Evolutionary conservation across 2,329 filamentous ascomycete genomes (phyloP).

Genomic region (Salinomyces thailandicus): DNA sequence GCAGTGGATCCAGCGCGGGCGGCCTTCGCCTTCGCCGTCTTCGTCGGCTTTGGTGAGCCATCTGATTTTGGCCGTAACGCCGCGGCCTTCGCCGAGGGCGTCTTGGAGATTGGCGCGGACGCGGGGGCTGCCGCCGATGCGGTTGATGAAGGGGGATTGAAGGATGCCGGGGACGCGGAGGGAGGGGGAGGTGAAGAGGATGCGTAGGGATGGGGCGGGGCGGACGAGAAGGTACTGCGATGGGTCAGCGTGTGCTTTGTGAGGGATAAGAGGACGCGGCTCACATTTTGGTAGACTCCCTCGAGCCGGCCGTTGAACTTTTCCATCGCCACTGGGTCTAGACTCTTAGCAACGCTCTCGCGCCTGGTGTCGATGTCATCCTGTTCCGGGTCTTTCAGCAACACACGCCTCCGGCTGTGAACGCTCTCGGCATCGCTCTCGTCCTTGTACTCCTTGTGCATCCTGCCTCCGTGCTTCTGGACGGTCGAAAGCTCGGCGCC

Average conservation of each 20-base stretch:
- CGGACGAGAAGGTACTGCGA: slow-evolving; percentile 38
- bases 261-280: slow-evolving; percentile 14
- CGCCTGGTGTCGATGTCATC: slow-evolving; percentile 18
- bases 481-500: slow-evolving; percentile 55
- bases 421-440: slow-evolving; percentile 31
- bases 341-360: slow-evolving; percentile 7
- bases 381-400: slow-evolving; percentile 39
- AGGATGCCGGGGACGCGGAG: slow-evolving; percentile 40
- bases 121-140: slow-evolving; percentile 40
- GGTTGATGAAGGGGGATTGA: slow-evolving; percentile 39
- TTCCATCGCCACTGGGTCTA: slow-evolving; percentile 11
- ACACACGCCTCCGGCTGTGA: slow-evolving; percentile 32
- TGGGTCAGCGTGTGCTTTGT: slow-evolving; percentile 1
- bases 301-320: slow-evolving; percentile 33
- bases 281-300: slow-evolving; percentile 49
- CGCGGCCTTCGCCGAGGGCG: slow-evolving; percentile 58
- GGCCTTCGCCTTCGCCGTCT: slow-evolving; percentile 41
- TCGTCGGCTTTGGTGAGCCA: slow-evolving; percentile 48
- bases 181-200: slow-evolving; percentile 41
- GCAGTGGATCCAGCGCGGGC: slow-evolving; percentile 65
- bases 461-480: slow-evolving; percentile 51
- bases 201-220: slow-evolving; percentile 38
- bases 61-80: slow-evolving; percentile 63
- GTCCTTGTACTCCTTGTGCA: slow-evolving; percentile 46
- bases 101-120: slow-evolving; percentile 44